These are phyloP conservation scores for Lasiodiplodia sp. DNA, from an alignment of 2,329 filamentous ascomycete genomes.

Conservation along the genomic window DNA sequence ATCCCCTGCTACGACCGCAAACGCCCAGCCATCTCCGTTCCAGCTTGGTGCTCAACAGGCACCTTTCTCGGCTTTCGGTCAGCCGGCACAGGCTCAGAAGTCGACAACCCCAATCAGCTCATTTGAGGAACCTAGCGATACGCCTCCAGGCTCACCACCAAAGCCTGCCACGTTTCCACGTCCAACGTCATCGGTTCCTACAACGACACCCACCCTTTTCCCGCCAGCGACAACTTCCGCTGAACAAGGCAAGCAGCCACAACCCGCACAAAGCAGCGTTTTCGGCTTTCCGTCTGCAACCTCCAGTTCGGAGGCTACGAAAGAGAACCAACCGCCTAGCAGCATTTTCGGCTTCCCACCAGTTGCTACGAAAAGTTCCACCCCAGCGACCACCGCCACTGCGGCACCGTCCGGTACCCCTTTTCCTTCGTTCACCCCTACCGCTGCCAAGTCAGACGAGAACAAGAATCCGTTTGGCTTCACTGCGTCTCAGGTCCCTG, in stretches of 20 bases:
- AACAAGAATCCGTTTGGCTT: slow-evolving; percentile 20
- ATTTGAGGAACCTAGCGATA: slow-evolving; percentile 17
- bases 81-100: not conserved
- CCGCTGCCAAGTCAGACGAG: not conserved
- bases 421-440: not conserved
- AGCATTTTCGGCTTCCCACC: slow-evolving; percentile 23
- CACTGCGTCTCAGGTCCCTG: not conserved
- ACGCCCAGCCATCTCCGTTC: not conserved
- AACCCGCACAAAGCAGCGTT: not conserved
- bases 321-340: not conserved
- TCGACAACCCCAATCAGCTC: slow-evolving; percentile 15
- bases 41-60: slow-evolving; percentile 8
- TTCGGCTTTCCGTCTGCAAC: not conserved
- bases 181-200: slow-evolving; percentile 7
- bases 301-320: not conserved
- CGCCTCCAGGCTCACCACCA: slow-evolving; percentile 26
- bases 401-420: not conserved
- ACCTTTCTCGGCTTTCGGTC: not conserved
- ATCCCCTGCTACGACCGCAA: not conserved
- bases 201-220: not conserved
- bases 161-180: not conserved
- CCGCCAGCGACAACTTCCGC: not conserved
- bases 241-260: not conserved
- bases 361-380: not conserved
- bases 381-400: not conserved